These are phyloP conservation scores for Cyberlindnera mississippiensis DNA, from an alignment of 805 yeast genomes.

Conservation along the genomic window DNA sequence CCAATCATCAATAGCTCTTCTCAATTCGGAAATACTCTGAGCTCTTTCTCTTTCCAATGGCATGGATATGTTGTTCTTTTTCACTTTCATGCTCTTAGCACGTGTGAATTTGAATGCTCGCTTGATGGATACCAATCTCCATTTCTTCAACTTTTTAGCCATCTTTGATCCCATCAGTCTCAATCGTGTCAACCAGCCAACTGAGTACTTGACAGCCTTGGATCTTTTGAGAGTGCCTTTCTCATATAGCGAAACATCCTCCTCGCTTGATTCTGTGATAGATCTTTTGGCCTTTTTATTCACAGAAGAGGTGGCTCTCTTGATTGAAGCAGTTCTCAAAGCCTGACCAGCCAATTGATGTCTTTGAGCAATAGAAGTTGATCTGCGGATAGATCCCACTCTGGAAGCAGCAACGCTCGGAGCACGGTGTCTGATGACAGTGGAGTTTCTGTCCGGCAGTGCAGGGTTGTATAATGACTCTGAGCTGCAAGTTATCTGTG, in stretches of 20 bases:
- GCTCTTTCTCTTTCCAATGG: conserved; percentile 22
- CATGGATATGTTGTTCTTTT: conserved; percentile 16
- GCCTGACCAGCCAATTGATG: conserved; percentile 9
- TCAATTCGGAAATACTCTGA: conserved; percentile 25
- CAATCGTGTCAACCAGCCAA: conserved; percentile 35
- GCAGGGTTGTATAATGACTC: conserved; percentile 1
- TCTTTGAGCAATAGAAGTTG: conserved; percentile 8
- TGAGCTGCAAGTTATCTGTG: conserved; percentile 26
- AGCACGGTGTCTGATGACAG: conserved; percentile 4
- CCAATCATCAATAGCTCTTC: conserved; percentile 26
- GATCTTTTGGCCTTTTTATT: background rate
- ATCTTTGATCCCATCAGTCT: conserved; percentile 26
- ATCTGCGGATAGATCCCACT: conserved; percentile 5
- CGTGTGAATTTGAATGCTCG: conserved; percentile 16
- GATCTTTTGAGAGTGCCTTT: conserved; percentile 29
- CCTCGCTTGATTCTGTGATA: conserved; percentile 5
- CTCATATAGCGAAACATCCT: conserved; percentile 16
- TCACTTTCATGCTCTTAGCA: conserved; percentile 3
- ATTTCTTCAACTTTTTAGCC: conserved; percentile 24
- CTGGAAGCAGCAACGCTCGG: background rate
- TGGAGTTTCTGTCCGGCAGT: background rate
- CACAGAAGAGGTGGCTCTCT: background rate
- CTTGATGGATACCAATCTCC: conserved; percentile 29
- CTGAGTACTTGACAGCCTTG: conserved; percentile 35
- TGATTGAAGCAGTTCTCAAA: conserved; percentile 1